Evolutionary conservation across 2,329 filamentous ascomycete species (phyloP).

Genomic region (Penicillium sp.): DNA sequence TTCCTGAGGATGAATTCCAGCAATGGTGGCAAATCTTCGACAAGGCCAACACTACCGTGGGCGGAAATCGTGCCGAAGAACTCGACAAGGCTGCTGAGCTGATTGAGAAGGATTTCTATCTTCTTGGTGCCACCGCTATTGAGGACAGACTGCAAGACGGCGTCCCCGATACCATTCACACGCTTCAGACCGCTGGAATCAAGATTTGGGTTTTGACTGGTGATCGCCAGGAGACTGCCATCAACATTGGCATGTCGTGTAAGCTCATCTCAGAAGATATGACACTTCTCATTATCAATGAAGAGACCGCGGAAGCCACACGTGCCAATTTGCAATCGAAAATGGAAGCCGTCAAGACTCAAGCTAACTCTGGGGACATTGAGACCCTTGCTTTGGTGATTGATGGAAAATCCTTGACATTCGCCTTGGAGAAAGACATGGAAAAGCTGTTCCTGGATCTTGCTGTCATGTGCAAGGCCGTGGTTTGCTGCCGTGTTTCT

Average conservation of each 20-base stretch:
- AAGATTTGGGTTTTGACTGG: slow-evolving; percentile 98
- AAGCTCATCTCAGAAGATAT: slow-evolving; percentile 98
- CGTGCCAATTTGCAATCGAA: slow-evolving; percentile 92
- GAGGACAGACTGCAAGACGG: slow-evolving; percentile 97
- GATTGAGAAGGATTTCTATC: slow-evolving; percentile 86
- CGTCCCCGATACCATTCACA: slow-evolving; percentile 97
- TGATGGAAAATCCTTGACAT: slow-evolving; percentile 93
- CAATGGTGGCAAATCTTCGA: slow-evolving; percentile 88
- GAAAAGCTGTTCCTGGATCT: slow-evolving; percentile 93
- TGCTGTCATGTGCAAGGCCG: slow-evolving; percentile 95
- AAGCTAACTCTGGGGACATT: slow-evolving; percentile 63
- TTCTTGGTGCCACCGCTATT: slow-evolving; percentile 94
- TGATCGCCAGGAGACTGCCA: slow-evolving; percentile 96
- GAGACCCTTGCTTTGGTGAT: slow-evolving; percentile 91
- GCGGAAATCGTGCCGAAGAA: slow-evolving; percentile 89
- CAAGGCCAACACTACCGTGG: slow-evolving; percentile 82
- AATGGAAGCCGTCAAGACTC: slow-evolving; percentile 81
- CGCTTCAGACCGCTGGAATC: slow-evolving; percentile 92
- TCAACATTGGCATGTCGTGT: slow-evolving; percentile 99
- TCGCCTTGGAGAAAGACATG: slow-evolving; percentile 86
- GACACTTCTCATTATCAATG: slow-evolving; percentile 95
- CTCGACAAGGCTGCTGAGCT: slow-evolving; percentile 96
- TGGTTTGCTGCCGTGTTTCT: slow-evolving; percentile 95
- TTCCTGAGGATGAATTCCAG: slow-evolving; percentile 83
- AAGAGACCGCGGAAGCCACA: slow-evolving; percentile 76